Percentiles rank a stretch among this genome's conserved stretches.
phyloP scores from a whole-genome alignment of 2,329 filamentous ascomycete genomes.

The Fusarium gaditjirri region DNA sequence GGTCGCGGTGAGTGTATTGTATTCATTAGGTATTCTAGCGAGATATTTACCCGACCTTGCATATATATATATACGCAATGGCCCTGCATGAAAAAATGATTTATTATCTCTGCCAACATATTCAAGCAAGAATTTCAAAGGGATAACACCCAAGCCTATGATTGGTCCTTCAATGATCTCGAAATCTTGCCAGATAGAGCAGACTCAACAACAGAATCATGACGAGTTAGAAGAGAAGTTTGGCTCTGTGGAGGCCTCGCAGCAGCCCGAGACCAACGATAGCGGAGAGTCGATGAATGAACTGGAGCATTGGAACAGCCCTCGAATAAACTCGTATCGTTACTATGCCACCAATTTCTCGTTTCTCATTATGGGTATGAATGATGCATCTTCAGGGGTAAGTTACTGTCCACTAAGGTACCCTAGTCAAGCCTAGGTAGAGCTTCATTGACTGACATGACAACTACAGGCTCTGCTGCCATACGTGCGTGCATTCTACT shows the following conservation, averaged over 20 bases:
- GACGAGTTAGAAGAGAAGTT: conserved; percentile 14
- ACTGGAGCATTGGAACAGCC: conserved; percentile 71
- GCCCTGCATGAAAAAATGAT: not conserved
- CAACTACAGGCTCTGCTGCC: conserved; percentile 58
- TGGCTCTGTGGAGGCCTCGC: not conserved
- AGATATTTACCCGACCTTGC: conserved; percentile 12
- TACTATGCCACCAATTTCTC: conserved; percentile 68
- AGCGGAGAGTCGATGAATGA: conserved; percentile 17
- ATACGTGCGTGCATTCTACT: conserved; percentile 50
- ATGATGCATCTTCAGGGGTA: conserved; percentile 74
- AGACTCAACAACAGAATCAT: conserved; percentile 6
- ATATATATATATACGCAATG: not conserved
- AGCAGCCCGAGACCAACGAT: conserved; percentile 3
- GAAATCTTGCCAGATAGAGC: not conserved
- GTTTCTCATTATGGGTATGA: conserved; percentile 74
- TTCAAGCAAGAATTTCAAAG: not conserved
- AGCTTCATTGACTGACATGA: conserved; percentile 28
- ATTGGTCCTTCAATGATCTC: not conserved
- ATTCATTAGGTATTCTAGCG: conserved; percentile 18
- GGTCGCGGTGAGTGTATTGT: not conserved
- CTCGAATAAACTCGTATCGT: conserved; percentile 67
- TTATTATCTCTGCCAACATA: not conserved
- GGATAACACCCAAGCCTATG: not conserved
- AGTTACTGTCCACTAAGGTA: conserved; percentile 40
- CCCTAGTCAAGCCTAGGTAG: not conserved